Evolutionary conservation across 2,329 filamentous ascomycete species (phyloP).

Genomic region (Whalleya microplaca): DNA sequence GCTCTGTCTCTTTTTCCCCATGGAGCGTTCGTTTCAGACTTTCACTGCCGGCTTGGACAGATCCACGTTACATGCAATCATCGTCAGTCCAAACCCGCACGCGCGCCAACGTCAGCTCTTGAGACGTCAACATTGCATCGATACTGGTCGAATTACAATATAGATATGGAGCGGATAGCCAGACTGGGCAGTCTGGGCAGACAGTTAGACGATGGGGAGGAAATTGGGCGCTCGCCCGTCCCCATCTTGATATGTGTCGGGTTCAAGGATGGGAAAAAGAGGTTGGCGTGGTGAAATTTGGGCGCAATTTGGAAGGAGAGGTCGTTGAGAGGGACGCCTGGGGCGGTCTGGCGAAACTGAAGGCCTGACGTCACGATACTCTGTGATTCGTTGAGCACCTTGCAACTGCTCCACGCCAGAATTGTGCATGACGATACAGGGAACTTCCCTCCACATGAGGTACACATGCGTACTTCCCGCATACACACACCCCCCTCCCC

Average conservation of each 20-base stretch:
- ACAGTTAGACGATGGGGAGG: slow-evolving; percentile 5
- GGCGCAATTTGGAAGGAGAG: slow-evolving; percentile 23
- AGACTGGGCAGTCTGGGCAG: not conserved
- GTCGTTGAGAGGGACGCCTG: slow-evolving; percentile 24
- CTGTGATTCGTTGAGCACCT: slow-evolving; percentile 10
- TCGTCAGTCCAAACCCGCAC: slow-evolving; percentile 13
- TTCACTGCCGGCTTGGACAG: slow-evolving; percentile 23
- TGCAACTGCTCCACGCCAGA: slow-evolving; percentile 11
- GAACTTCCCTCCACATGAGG: slow-evolving; percentile 1
- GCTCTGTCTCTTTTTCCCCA: slow-evolving; percentile 24
- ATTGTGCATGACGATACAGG: slow-evolving; percentile 23
- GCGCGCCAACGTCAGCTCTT: slow-evolving; percentile 12
- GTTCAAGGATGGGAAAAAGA: slow-evolving; percentile 8
- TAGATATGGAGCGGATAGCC: not conserved
- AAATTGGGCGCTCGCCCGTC: not conserved
- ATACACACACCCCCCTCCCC: slow-evolving; percentile 12
- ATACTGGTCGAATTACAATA: not conserved
- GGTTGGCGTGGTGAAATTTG: slow-evolving; percentile 17
- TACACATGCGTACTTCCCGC: too few species aligned
- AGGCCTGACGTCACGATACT: slow-evolving; percentile 22
- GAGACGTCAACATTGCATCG: slow-evolving; percentile 12
- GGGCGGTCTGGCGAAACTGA: slow-evolving; percentile 25
- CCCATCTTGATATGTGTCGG: slow-evolving; percentile 20
- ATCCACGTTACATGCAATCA: slow-evolving; percentile 17
- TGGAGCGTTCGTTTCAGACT: slow-evolving; percentile 27